A percentile compares a stretch with the other conserved stretches of the same genome.
phyloP scores from a whole-genome alignment of 2,329 filamentous ascomycete species.

The Eutypa lata region DNA sequence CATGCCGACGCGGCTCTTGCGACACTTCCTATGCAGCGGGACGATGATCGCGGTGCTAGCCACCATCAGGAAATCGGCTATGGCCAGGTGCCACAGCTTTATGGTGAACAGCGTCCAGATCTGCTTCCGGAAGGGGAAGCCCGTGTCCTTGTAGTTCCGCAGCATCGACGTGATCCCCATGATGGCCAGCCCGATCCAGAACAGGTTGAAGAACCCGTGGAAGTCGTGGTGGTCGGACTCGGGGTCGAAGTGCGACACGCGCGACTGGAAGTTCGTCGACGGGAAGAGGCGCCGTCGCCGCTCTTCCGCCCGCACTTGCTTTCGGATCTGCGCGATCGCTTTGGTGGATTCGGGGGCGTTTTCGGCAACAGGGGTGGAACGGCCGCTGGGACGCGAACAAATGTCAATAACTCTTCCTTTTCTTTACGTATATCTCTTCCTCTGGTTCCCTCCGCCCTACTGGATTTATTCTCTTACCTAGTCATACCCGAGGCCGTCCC shows the following conservation, averaged over 20 bases:
- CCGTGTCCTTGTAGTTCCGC: conserved; percentile 90
- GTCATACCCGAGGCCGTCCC: conserved; percentile 40
- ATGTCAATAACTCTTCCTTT: conserved; percentile 7
- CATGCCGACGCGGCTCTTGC: conserved; percentile 51
- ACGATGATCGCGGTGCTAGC: conserved; percentile 67
- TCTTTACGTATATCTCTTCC: background rate
- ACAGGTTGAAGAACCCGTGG: conserved; percentile 94
- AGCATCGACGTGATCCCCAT: conserved; percentile 96
- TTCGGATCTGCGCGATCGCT: conserved; percentile 79
- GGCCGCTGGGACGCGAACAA: conserved; percentile 55
- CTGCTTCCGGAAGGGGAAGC: conserved; percentile 76
- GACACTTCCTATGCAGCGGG: conserved; percentile 68
- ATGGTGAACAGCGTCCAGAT: conserved; percentile 87
- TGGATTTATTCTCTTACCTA: conserved; percentile 35
- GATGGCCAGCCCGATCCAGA: conserved; percentile 95
- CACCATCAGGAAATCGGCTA: conserved; percentile 86
- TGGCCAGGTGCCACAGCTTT: conserved; percentile 81
- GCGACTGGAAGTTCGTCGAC: conserved; percentile 83
- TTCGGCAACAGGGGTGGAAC: conserved; percentile 77
- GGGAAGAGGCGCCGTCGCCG: conserved; percentile 84
- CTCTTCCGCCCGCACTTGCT: conserved; percentile 77
- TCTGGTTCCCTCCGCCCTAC: background rate
- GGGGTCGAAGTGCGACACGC: conserved; percentile 94
- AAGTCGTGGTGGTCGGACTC: conserved; percentile 91
- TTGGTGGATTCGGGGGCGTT: conserved; percentile 93